Percentiles rank a stretch among this genome's conserved stretches.
Evolutionary conservation across 768 basidiomycete species (phyloP).

Genomic region (Suillus spraguei): DNA sequence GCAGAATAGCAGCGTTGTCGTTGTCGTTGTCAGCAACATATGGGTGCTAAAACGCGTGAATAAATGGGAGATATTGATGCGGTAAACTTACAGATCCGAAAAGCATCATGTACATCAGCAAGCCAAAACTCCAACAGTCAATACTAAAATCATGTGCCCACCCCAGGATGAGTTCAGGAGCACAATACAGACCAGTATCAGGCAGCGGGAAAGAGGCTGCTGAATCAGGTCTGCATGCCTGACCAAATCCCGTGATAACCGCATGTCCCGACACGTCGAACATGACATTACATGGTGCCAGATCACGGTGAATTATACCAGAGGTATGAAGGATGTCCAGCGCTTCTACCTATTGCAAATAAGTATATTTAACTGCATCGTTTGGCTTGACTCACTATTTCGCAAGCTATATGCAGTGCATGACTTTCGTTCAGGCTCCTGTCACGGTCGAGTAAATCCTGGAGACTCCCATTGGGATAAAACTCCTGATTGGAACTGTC

Average conservation of each 20-base stretch:
- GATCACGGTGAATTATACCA: slow-evolving; percentile 49
- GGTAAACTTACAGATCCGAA: slow-evolving; percentile 43
- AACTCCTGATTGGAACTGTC: slow-evolving; percentile 33
- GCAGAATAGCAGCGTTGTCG: slow-evolving; percentile 31
- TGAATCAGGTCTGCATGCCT: slow-evolving; percentile 31
- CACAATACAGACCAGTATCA: slow-evolving; percentile 36
- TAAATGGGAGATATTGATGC: not conserved
- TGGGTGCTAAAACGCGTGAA: slow-evolving; percentile 40
- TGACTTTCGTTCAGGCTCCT: slow-evolving; percentile 39
- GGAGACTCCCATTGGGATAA: slow-evolving; percentile 34
- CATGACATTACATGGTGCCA: slow-evolving; percentile 47
- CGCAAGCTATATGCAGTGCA: slow-evolving; percentile 47
- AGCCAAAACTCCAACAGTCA: slow-evolving; percentile 64
- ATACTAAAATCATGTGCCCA: slow-evolving; percentile 56
- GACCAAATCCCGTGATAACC: slow-evolving; percentile 45
- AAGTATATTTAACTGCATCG: not conserved
- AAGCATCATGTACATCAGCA: slow-evolving; percentile 52
- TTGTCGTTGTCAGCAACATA: slow-evolving; percentile 27
- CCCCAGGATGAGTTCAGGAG: slow-evolving; percentile 56
- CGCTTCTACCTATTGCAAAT: slow-evolving; percentile 36
- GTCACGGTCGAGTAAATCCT: slow-evolving; percentile 32
- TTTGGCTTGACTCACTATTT: slow-evolving; percentile 42
- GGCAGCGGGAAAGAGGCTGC: slow-evolving; percentile 1
- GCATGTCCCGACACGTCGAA: slow-evolving; percentile 50
- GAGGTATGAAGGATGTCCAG: slow-evolving; percentile 45